Percentiles rank a stretch among this genome's conserved stretches.
Evolutionary conservation across 2,329 filamentous ascomycete species (phyloP).

Genomic region (Colletotrichum truncatum): DNA sequence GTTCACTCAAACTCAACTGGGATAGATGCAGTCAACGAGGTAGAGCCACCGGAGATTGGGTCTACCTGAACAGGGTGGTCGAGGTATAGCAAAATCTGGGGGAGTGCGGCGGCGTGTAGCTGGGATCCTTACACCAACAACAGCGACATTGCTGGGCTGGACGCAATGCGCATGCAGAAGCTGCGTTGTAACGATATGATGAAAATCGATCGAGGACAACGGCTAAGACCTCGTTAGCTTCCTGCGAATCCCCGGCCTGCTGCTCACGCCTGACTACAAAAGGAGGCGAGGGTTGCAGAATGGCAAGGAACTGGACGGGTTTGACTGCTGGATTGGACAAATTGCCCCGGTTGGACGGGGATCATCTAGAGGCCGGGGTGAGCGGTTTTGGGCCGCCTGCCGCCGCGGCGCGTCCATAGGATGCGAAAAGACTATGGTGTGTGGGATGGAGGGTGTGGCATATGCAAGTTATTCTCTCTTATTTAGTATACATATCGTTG

Average conservation of each 20-base stretch:
- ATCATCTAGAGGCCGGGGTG: conserved; percentile 2
- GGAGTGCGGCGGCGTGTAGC: no score
- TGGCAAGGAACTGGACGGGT: conserved; percentile 5
- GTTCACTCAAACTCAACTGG: not conserved
- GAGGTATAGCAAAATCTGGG: not conserved
- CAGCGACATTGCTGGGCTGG: not conserved
- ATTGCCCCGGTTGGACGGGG: conserved; percentile 13
- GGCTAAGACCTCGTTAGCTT: not conserved
- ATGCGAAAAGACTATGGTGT: not conserved
- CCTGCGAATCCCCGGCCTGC: conserved; percentile 4
- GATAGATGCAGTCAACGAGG: not conserved
- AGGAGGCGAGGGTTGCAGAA: conserved; percentile 10
- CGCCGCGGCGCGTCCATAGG: not conserved
- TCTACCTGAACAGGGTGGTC: not conserved
- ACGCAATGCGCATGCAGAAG: not conserved
- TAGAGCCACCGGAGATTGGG: not conserved
- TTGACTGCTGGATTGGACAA: conserved; percentile 15
- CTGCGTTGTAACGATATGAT: conserved; percentile 21
- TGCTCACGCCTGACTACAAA: not conserved
- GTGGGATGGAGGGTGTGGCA: no score
- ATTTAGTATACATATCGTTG: conserved; percentile 1
- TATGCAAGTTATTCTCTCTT: not conserved
- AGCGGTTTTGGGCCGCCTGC: not conserved
- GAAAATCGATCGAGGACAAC: conserved; percentile 8
- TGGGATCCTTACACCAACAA: not conserved